Evolutionary conservation across 2,329 filamentous ascomycete species (phyloP), one percentile per base, ranked within the genome.

Genomic region (Diaporthe longicolla): DNA sequence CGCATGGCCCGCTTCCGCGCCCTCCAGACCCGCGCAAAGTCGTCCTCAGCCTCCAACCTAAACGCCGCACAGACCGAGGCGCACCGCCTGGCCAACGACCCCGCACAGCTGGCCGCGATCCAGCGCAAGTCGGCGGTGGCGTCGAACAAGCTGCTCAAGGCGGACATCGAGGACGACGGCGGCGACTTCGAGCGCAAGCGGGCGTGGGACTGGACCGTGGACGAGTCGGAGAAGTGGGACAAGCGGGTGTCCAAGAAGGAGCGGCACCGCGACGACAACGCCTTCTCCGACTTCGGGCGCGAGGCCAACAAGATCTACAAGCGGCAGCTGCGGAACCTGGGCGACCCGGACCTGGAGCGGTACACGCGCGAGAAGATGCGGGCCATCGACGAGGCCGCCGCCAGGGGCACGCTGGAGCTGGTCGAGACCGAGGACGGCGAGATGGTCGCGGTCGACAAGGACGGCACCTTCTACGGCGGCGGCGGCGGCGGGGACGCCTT

Each of bases 131-230:
- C 95, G 79, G 95, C 94, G 72, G 92, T 97, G 77, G 96, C 97
- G 26, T 92, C 93, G 8, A 95, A 98, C 82, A 99, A 98, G 81
- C 90, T 99, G 0, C 89, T 98, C 57, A 98, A 98, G 86, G 94
- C 95, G 5, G 95, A 98, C 79, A 92, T 95, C 1, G 94, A 95
- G 82, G 94, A 94, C 24, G 87, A 89, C 0, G 95, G 95, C 45
- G 95, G 94, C 72, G 97, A 98, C 83, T 99, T 98, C 81, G 97
- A 99, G 87, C 94, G 97, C 78, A 98, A 98, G 85, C 92, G 97
- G 54, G 97, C 97, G 1, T 99, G 97, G 97, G 97, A 98, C 85
- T 99, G 97, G 94, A 99, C 97, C 0, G 87, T 96, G 9, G 97
- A 99, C 77, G 97, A 99, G 85, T 94, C 92, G 78, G 97, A 98